Conservation (phyloP, 306 rosid genomes). For the Quercus parvula region DNA sequence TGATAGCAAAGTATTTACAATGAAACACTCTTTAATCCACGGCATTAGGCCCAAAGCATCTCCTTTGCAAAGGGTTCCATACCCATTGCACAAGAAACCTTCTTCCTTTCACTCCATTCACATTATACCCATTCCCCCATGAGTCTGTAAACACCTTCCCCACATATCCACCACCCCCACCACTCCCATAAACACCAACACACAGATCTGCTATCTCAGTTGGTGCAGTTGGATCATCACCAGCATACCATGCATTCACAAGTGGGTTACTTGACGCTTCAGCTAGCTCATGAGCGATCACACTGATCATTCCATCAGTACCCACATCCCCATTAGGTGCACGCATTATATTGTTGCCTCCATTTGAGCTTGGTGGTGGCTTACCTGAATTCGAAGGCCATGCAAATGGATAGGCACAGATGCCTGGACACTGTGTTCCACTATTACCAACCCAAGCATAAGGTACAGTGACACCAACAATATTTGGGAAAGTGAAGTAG, state of each 20-base stretch:
- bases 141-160: conserved; percentile 37
- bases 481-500: conserved; percentile 53
- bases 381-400: conserved; percentile 33
- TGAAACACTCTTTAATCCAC: conserved; percentile 16
- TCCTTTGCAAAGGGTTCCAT: conserved; percentile 45
- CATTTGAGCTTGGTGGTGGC: conserved; percentile 24
- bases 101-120: conserved; percentile 47
- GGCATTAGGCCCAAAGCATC: conserved; percentile 62
- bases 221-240: conserved; percentile 54
- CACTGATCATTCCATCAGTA: conserved; percentile 52
- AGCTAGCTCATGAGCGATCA: conserved; percentile 56
- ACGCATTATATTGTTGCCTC: conserved; percentile 29
- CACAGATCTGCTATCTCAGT: conserved; percentile 58
- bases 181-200: conserved; percentile 49
- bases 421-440: conserved; percentile 52
- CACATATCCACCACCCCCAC: conserved; percentile 54
- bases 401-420: conserved; percentile 57
- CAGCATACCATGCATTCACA: conserved; percentile 62
- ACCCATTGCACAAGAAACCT: conserved; percentile 51
- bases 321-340: conserved; percentile 53
- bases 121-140: conserved; percentile 45
- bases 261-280: conserved; percentile 49
- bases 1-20: background rate
- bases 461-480: conserved; percentile 47
- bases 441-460: conserved; percentile 56